phyloP scores from a whole-genome alignment of 2,329 filamentous ascomycete genomes.

The Gnomoniopsis smithogilvyi region DNA sequence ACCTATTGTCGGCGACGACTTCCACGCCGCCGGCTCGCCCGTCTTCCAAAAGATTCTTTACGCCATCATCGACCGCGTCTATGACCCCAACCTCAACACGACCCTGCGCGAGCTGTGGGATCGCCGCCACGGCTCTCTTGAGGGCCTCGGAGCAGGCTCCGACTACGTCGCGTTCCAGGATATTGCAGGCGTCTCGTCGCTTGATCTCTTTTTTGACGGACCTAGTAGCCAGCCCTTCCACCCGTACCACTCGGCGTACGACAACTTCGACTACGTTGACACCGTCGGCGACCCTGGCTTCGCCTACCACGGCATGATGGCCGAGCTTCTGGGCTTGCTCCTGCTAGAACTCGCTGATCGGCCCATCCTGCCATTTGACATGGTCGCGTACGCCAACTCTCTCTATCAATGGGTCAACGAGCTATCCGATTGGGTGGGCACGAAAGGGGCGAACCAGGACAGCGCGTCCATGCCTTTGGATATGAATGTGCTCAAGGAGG shows the following conservation, averaged over 20 bases:
- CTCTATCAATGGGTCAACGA: constrained; percentile 64
- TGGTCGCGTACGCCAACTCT: constrained; percentile 67
- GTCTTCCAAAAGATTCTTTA: constrained; percentile 70
- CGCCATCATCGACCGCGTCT: constrained; percentile 70
- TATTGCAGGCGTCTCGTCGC: constrained; percentile 81
- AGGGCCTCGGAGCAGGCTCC: constrained; percentile 68
- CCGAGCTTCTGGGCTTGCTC: constrained; percentile 77
- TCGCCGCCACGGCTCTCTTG: constrained; percentile 56
- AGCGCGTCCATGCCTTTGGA: constrained; percentile 36
- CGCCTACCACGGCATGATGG: constrained; percentile 73
- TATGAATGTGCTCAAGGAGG: constrained; percentile 59
- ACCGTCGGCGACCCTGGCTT: constrained; percentile 79
- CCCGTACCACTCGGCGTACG: constrained; percentile 82
- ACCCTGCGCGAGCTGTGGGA: constrained; percentile 77
- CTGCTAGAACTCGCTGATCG: constrained; percentile 81
- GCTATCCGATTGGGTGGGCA: constrained; percentile 59
- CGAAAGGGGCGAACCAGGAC: constrained; percentile 43
- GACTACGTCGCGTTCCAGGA: constrained; percentile 91
- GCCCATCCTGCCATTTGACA: constrained; percentile 78
- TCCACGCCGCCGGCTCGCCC: constrained; percentile 78
- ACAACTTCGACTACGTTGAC: constrained; percentile 84
- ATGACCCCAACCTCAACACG: constrained; percentile 68
- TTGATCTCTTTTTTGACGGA: constrained; percentile 73
- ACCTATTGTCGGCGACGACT: constrained; percentile 71
- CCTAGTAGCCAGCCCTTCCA: constrained; percentile 37